A percentile compares a stretch with the other conserved stretches of the same genome.
phyloP scores from a whole-genome alignment of 306 rosid species.

The Ziziphus jujuba region DNA sequence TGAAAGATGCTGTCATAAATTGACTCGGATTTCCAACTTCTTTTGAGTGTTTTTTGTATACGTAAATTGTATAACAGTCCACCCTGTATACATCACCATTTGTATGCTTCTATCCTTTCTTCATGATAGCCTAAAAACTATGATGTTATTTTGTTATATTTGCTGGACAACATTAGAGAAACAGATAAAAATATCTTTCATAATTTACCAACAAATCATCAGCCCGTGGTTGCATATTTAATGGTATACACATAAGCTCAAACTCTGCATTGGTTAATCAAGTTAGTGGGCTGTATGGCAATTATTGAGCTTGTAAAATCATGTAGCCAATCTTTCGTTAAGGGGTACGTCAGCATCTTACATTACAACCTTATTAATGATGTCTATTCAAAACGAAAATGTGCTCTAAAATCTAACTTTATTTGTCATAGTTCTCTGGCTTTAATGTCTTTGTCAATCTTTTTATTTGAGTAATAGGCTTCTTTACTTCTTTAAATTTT shows the following conservation, averaged over 20 bases:
- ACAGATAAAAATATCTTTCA: background rate
- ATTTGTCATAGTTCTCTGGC: too few species aligned
- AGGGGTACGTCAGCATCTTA: background rate
- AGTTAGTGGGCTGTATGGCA: background rate
- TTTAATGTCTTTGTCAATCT: too few species aligned
- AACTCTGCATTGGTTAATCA: background rate
- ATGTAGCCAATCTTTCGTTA: background rate
- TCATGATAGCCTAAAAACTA: too few species aligned
- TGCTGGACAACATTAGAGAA: too few species aligned
- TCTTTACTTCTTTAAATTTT: too few species aligned
- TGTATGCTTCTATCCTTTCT: too few species aligned
- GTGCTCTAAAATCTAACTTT: too few species aligned
- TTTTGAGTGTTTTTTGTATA: background rate
- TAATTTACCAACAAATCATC: background rate
- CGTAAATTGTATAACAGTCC: too few species aligned
- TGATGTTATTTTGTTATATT: too few species aligned
- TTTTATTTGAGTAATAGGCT: too few species aligned
- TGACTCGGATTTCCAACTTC: conserved; percentile 23
- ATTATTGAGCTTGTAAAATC: background rate
- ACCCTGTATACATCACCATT: background rate
- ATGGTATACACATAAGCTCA: background rate
- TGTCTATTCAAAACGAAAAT: too few species aligned
- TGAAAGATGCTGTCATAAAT: conserved; percentile 20
- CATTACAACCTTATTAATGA: background rate
- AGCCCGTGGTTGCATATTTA: background rate